These are phyloP conservation scores for Caryopteris hybrid DNA, from an alignment of 305 asterid species.

Conservation along the genomic window DNA sequence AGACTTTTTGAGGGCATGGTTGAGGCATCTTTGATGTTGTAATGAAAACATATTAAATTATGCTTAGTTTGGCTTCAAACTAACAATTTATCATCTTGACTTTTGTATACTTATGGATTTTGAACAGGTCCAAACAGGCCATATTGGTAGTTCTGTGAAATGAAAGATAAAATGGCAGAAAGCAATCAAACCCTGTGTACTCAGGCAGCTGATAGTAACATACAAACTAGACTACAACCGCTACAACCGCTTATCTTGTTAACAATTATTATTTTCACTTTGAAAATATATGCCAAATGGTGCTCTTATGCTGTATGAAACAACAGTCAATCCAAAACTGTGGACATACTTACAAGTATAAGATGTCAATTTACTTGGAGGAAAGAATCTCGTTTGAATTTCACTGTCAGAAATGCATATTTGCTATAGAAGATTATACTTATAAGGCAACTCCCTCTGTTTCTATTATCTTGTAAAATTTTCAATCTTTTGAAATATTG, in stretches of 20 bases:
- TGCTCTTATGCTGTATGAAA: neutral
- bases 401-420: neutral
- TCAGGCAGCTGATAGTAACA: conserved; percentile 11
- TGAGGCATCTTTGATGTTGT: conserved; percentile 2
- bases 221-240: conserved; percentile 18
- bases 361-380: no score
- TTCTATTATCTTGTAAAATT: no score
- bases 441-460: no score
- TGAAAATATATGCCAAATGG: no score
- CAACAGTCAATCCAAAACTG: conserved; percentile 3
- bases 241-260: neutral
- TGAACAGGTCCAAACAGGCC: conserved; percentile 17
- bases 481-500: no score
- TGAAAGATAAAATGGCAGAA: neutral
- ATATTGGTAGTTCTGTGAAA: neutral
- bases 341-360: neutral
- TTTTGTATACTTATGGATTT: neutral
- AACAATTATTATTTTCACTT: neutral
- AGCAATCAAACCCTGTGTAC: neutral
- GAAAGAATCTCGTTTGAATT: no score
- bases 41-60: neutral
- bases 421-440: no score
- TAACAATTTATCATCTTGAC: neutral
- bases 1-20: conserved; percentile 11
- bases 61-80: neutral